Percentiles rank a stretch among this genome's conserved stretches.
phyloP scores from a whole-genome alignment of 2,329 filamentous ascomycete species.

The Tympanopsis confertula region DNA sequence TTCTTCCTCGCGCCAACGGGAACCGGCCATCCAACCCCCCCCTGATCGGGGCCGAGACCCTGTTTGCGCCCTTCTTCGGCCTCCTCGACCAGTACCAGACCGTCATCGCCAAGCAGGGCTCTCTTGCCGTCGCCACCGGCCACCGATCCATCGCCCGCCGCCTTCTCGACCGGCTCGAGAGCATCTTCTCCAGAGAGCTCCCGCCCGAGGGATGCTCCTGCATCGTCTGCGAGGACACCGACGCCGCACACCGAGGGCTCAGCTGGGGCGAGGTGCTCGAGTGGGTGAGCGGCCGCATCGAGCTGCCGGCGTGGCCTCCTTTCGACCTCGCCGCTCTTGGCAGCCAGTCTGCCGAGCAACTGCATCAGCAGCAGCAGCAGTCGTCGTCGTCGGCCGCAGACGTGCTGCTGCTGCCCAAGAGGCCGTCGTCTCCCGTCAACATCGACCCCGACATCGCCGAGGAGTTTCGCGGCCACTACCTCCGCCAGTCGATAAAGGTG shows the following conservation, averaged over 20 bases:
- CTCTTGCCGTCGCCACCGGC: constrained; percentile 85
- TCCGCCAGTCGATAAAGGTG: constrained; percentile 53
- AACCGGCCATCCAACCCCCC: constrained; percentile 51
- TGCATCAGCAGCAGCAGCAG: constrained; percentile 40
- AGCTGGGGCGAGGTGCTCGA: constrained; percentile 59
- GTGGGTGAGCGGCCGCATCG: constrained; percentile 47
- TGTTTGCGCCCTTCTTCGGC: constrained; percentile 75
- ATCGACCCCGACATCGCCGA: constrained; percentile 56
- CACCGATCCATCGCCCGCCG: constrained; percentile 89
- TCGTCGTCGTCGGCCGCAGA: constrained; percentile 26
- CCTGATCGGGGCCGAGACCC: constrained; percentile 53
- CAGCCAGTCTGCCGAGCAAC: constrained; percentile 45
- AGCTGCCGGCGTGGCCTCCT: constrained; percentile 51
- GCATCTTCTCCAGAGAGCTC: constrained; percentile 87
- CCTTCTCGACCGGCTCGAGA: constrained; percentile 78
- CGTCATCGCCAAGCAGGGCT: constrained; percentile 74
- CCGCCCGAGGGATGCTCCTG: constrained; percentile 77
- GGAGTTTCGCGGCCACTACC: constrained; percentile 55
- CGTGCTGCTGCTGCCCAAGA: constrained; percentile 36
- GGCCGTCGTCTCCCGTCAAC: constrained; percentile 38
- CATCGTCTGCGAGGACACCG: constrained; percentile 61
- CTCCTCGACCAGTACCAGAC: constrained; percentile 76
- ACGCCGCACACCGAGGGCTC: constrained; percentile 41
- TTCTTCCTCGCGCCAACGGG: constrained; percentile 41
- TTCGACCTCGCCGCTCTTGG: constrained; percentile 39